Evolutionary conservation across 805 yeast genomes (phyloP), one percentile per base, ranked within the genome.

Genomic region (Starmerella tilneyi): DNA sequence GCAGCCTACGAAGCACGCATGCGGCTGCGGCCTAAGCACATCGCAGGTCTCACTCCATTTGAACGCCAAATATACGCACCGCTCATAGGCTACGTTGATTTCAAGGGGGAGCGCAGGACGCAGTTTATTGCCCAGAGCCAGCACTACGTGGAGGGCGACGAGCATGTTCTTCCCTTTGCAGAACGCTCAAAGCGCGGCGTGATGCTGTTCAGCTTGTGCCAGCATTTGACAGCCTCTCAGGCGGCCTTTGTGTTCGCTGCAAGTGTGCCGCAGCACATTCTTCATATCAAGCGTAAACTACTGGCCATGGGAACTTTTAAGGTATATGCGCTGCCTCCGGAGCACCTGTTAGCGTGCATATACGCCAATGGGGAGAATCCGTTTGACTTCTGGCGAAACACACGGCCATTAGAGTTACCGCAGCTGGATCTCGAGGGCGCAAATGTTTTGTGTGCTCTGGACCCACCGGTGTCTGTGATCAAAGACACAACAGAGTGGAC

Each of bases 81-180:
- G 11, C 23, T 53, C 16, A 30, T 53, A 1, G 50, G 48, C 6
- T 27, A 31, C 2, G 39, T 43, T 2, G 33, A 17, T 19, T 9
- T 9, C 3, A 7, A 21, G 4, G 13, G 9, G 5, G 35, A 37
- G 21, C 35, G 17, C 19, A 24, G 44, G 2, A 46, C 45, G n/a
- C 26, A 8, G 16, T 52, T 41, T 29, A 13, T 47, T 2, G 38
- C 53, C 3, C 44, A 49, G 26, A 42, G 50, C 38, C 20, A 32
- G 11, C 8, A 15, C 12, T 53, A 52, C 29, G 30, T 28, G 3
- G 46, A 44, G 15, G 51, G 52, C 9, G 57, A 53, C 38, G 57
- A 53, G 41, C 22, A 42, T n/a, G 45, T 49, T 6, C 48, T 53
- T 16, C 57, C 57, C 2, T 53, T 45, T 35, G 52, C 57, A 2